Evolutionary conservation across 1,284 basidiomycete species (phyloP).

Genomic region (Puccinia hordei): DNA sequence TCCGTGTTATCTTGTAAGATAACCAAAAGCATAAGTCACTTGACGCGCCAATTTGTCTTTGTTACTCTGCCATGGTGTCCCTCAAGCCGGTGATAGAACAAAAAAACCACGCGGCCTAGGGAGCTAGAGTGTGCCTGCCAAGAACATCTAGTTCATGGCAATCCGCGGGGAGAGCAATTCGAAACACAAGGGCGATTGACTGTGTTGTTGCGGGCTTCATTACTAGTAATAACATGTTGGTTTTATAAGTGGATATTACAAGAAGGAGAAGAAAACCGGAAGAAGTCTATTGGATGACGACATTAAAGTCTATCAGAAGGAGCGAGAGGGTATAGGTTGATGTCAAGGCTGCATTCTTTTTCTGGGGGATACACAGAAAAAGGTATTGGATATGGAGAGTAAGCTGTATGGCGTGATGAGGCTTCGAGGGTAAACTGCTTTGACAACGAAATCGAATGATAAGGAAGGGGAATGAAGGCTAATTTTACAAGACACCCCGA

Average conservation of each 20-base stretch:
- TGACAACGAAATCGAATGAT: neutral
- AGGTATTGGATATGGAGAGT: neutral
- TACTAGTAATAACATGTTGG: slow-evolving; percentile 15
- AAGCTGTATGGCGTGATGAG: neutral
- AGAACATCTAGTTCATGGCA: no score
- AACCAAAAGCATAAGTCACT: no score
- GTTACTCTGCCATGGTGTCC: no score
- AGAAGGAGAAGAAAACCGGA: neutral
- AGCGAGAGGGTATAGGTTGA: neutral
- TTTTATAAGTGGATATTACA: neutral
- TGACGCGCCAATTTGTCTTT: no score
- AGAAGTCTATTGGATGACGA: neutral
- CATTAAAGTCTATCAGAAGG: neutral
- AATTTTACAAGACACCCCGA: neutral
- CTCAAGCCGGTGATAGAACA: no score
- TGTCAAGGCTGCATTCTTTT: neutral
- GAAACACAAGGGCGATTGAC: no score
- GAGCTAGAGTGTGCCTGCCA: no score
- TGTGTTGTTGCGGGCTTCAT: neutral
- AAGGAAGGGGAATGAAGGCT: neutral
- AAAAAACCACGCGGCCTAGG: no score
- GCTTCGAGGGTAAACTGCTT: neutral
- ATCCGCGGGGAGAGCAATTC: no score
- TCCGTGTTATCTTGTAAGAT: no score
- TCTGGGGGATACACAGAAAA: neutral